These are phyloP conservation scores for Sugiyamaella pinicola DNA, from an alignment of 1,139 yeast genomes.

Conservation along the genomic window DNA sequence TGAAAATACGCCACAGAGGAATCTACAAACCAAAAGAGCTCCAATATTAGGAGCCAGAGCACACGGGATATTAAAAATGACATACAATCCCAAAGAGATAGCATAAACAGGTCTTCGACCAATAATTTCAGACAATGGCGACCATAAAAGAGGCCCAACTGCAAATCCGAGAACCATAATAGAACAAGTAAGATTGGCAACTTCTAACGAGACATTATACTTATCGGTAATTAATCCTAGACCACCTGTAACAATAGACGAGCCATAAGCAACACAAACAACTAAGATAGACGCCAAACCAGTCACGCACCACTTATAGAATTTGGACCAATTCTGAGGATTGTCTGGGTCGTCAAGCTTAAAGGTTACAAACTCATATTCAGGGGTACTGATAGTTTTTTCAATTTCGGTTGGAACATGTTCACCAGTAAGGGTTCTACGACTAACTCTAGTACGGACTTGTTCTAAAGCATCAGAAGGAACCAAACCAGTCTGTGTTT, in stretches of 20 bases:
- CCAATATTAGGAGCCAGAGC: slow-evolving; percentile 86
- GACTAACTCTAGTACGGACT: slow-evolving; percentile 29
- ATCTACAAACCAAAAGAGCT: slow-evolving; percentile 75
- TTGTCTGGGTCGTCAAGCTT: slow-evolving; percentile 75
- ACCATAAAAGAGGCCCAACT: slow-evolving; percentile 87
- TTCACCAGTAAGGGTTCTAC: slow-evolving; percentile 7
- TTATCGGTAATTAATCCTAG: slow-evolving; percentile 62
- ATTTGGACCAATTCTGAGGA: slow-evolving; percentile 78
- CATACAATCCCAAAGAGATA: slow-evolving; percentile 71
- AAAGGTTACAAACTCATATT: slow-evolving; percentile 81
- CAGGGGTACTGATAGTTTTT: slow-evolving; percentile 44
- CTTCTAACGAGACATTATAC: slow-evolving; percentile 72
- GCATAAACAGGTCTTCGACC: slow-evolving; percentile 87
- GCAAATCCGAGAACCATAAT: slow-evolving; percentile 88
- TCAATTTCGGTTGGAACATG: slow-evolving; percentile 15
- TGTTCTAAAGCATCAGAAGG: slow-evolving; percentile 69
- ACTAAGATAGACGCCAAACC: slow-evolving; percentile 66
- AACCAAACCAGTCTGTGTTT: slow-evolving; percentile 84
- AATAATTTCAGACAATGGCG: slow-evolving; percentile 81
- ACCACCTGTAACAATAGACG: slow-evolving; percentile 85
- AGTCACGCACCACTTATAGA: slow-evolving; percentile 67
- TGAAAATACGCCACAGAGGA: slow-evolving; percentile 83
- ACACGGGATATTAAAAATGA: slow-evolving; percentile 83
- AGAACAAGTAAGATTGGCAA: slow-evolving; percentile 76
- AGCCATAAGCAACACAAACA: slow-evolving; percentile 86